Conservation (phyloP, 495 filamentous ascomycete species). For the Penicillium riverlandense region DNA sequence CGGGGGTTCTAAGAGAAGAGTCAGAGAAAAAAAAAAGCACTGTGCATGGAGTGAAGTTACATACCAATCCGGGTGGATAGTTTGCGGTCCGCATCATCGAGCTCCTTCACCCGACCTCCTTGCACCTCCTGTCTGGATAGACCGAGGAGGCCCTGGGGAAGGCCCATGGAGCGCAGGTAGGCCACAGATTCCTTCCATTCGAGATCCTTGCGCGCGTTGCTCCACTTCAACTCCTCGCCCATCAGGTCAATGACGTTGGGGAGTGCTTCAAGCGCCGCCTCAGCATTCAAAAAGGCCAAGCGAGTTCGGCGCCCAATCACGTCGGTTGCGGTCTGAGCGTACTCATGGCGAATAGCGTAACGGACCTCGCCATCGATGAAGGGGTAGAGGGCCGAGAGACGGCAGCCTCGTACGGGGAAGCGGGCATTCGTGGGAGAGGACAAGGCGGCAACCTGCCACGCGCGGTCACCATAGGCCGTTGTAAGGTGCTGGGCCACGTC, state of each 20-base stretch:
- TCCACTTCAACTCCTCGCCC: conserved; percentile 83
- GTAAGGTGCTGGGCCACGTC: conserved; percentile 90
- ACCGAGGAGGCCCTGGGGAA: conserved; percentile 66
- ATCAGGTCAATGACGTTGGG: conserved; percentile 90
- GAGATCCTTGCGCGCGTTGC: conserved; percentile 58
- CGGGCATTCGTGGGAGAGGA: conserved; percentile 73
- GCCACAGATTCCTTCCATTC: conserved; percentile 81
- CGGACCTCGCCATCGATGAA: conserved; percentile 96
- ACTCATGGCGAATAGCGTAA: conserved; percentile 85
- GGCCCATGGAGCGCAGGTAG: conserved; percentile 81
- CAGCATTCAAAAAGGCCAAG: conserved; percentile 89
- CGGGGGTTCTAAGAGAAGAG: conserved; percentile 41
- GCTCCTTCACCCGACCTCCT: conserved; percentile 61
- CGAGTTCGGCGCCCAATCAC: conserved; percentile 82
- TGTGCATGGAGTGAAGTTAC: conserved; percentile 9
- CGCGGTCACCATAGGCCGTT: conserved; percentile 86
- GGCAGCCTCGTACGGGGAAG: conserved; percentile 82
- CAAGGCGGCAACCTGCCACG: conserved; percentile 89
- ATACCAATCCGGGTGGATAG: conserved; percentile 70
- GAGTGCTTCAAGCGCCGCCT: conserved; percentile 87
- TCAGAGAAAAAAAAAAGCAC: conserved; percentile 8
- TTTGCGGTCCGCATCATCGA: conserved; percentile 61
- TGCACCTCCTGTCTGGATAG: conserved; percentile 73
- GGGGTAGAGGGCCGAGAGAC: conserved; percentile 77
- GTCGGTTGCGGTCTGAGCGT: conserved; percentile 90